Evolutionary conservation across 192 early-diverging fungal species (phyloP).

Genomic region (Haplosporangium gracile): DNA sequence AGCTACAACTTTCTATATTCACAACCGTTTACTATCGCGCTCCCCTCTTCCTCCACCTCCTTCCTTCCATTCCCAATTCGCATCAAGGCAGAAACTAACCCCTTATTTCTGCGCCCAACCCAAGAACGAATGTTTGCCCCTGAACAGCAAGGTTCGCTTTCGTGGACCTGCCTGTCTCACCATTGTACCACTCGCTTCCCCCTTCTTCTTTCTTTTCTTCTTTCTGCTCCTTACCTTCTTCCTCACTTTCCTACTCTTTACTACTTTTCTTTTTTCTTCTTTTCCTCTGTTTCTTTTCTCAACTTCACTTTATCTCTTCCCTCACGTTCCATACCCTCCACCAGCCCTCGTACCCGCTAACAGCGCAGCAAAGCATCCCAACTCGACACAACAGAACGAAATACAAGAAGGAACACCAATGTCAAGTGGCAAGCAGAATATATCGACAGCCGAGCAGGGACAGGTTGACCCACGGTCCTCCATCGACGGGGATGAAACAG

Average conservation of each 20-base stretch:
- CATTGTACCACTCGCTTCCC: background rate
- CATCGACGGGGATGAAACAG: constrained; percentile 9
- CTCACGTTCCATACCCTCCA: background rate
- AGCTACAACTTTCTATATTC: too few relatives aligned
- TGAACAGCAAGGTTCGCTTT: background rate
- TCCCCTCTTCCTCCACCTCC: background rate
- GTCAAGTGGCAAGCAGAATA: background rate
- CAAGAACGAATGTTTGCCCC: background rate
- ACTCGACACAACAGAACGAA: background rate
- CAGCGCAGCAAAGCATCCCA: background rate
- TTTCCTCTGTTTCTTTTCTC: background rate
- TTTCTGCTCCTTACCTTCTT: background rate
- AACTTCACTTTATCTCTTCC: background rate
- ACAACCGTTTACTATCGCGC: background rate
- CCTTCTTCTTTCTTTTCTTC: background rate
- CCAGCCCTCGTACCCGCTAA: background rate
- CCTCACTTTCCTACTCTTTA: background rate
- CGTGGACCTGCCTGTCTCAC: background rate
- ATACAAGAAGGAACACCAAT: background rate
- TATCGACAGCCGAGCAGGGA: constrained; percentile 35
- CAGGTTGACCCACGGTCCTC: constrained; percentile 6
- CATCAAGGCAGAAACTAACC: too few relatives aligned
- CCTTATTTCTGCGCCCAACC: too few relatives aligned
- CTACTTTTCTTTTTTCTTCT: background rate
- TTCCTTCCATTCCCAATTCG: background rate